A percentile compares a stretch with the other conserved stretches of the same genome.
phyloP scores from a whole-genome alignment of 2,329 filamentous ascomycete species.

The Phyllosticta citrichinensis region DNA sequence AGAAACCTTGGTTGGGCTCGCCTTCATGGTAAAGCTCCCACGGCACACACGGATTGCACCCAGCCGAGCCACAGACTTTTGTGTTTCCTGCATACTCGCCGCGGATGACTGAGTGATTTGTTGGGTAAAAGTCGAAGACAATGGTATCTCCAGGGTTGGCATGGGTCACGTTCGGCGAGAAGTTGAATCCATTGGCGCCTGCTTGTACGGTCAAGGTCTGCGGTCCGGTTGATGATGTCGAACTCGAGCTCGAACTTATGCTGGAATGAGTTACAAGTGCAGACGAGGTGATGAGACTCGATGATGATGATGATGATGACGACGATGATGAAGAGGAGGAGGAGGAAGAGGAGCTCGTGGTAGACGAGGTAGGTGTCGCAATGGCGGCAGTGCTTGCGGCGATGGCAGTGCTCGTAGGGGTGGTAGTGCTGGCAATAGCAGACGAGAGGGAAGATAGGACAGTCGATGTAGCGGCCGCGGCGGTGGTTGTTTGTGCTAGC shows the following conservation, averaged over 20 bases:
- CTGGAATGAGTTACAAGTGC: background rate
- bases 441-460: no score
- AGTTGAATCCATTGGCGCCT: constrained; percentile 24
- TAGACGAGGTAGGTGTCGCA: background rate
- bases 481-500: background rate
- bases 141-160: constrained; percentile 30
- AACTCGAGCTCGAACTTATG: background rate
- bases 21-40: constrained; percentile 22
- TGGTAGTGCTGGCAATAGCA: background rate
- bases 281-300: background rate
- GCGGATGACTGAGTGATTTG: constrained; percentile 34
- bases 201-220: constrained; percentile 21
- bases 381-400: background rate
- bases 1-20: constrained; percentile 22
- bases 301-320: background rate
- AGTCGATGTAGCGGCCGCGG: background rate
- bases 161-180: constrained; percentile 24
- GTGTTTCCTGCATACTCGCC: constrained; percentile 23
- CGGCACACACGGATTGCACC: constrained; percentile 30
- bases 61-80: constrained; percentile 8
- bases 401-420: background rate
- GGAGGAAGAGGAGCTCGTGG: background rate
- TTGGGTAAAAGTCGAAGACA: constrained; percentile 30
- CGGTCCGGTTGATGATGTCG: background rate
- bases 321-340: background rate